A percentile compares a stretch with the other conserved stretches of the same genome.
These are phyloP conservation scores for Dactylis glomerata DNA, from an alignment of 176 grass and related monocot genomes.

Conservation along the genomic window DNA sequence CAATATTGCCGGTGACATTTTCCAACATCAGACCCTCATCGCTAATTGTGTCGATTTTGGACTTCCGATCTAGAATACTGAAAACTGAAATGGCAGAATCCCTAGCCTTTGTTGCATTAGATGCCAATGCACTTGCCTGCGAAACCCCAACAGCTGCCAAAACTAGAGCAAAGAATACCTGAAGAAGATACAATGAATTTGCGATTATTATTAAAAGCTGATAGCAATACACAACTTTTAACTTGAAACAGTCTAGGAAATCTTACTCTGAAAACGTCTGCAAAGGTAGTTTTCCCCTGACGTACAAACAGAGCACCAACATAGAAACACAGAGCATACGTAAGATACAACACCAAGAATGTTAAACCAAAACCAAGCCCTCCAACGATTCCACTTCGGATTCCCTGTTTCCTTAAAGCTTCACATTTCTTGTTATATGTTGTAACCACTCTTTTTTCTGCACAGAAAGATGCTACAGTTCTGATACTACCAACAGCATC, in stretches of 20 bases:
- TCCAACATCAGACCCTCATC: constrained; percentile 27
- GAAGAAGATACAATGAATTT: background rate
- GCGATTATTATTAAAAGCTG: background rate
- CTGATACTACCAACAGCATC: constrained; percentile 61
- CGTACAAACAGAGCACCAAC: constrained; percentile 47
- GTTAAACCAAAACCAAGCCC: constrained; percentile 51
- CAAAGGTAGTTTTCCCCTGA: constrained; percentile 47
- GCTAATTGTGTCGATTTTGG: constrained; percentile 49
- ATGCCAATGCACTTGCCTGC: constrained; percentile 41
- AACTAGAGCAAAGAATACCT: constrained; percentile 61
- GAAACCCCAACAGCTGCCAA: constrained; percentile 43
- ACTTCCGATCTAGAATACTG: constrained; percentile 56
- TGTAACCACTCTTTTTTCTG: constrained; percentile 48
- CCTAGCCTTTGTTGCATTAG: constrained; percentile 54
- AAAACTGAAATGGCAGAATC: constrained; percentile 64
- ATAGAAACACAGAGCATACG: constrained; percentile 54
- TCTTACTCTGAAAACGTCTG: constrained; percentile 53
- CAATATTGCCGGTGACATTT: constrained; percentile 43
- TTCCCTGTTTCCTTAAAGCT: constrained; percentile 49
- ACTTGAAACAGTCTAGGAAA: background rate
- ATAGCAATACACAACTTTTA: background rate
- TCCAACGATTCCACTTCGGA: constrained; percentile 48
- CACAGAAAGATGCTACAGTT: constrained; percentile 59
- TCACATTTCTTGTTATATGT: constrained; percentile 55
- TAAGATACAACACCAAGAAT: constrained; percentile 37